Conservation (phyloP, 345 rosid species). For the Isatis tinctoria region DNA sequence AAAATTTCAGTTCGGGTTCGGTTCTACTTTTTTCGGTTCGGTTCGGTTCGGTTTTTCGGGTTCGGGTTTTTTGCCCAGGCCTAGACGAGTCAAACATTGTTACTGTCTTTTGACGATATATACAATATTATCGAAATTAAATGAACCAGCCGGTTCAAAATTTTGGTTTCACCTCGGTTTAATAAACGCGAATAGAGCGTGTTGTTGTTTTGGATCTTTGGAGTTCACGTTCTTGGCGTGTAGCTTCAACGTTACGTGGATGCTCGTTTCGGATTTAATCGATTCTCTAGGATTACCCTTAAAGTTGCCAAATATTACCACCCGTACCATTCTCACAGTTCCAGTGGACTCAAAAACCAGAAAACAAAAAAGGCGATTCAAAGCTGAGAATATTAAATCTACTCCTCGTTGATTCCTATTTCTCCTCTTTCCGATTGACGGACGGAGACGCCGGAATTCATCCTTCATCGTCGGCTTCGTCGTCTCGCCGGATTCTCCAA, state of each 20-base stretch:
- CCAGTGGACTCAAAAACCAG: constrained; percentile 19
- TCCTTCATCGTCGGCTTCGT: background rate
- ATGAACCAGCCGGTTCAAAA: background rate
- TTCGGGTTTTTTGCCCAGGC: too few relatives aligned
- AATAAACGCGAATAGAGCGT: background rate
- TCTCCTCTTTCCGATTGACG: background rate
- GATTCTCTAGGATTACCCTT: background rate
- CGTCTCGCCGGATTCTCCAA: constrained; percentile 2
- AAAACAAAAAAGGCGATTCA: background rate
- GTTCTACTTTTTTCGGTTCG: too few relatives aligned
- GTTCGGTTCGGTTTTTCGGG: too few relatives aligned
- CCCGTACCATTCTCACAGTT: constrained; percentile 13
- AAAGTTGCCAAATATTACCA: constrained; percentile 11
- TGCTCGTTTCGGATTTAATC: background rate
- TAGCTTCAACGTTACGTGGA: constrained; percentile 19
- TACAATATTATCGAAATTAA: background rate
- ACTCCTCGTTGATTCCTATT: constrained; percentile 12
- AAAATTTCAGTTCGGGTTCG: too few relatives aligned
- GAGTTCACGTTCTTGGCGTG: constrained; percentile 13
- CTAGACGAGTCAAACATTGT: too few relatives aligned
- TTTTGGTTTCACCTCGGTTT: background rate
- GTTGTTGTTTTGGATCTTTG: background rate
- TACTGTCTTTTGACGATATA: too few relatives aligned
- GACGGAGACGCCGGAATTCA: constrained; percentile 12
- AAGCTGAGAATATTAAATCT: constrained; percentile 14